These are phyloP conservation scores for Helicocarpus griseus DNA, from an alignment of 2,329 filamentous ascomycete species.

Conservation along the genomic window DNA sequence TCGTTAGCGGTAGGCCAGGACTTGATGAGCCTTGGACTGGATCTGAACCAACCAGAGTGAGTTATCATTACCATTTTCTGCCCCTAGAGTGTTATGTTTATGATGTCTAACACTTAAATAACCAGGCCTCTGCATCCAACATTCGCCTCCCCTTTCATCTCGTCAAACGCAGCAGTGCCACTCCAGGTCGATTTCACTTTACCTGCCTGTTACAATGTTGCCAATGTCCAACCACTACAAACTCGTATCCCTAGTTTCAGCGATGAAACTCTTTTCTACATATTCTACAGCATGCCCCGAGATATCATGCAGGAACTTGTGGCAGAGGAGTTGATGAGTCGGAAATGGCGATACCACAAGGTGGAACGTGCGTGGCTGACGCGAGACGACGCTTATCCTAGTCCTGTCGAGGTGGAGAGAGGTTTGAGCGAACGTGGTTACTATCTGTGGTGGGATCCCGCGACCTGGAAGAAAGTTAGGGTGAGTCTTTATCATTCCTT, in stretches of 20 bases:
- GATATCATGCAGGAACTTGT: constrained; percentile 58
- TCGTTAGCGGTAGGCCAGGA: constrained; percentile 54
- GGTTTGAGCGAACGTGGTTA: constrained; percentile 42
- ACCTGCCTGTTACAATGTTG: constrained; percentile 55
- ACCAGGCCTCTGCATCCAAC: constrained; percentile 51
- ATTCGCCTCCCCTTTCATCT: constrained; percentile 54
- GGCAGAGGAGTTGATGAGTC: constrained; percentile 49
- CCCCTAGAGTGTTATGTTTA: not conserved
- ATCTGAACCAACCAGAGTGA: constrained; percentile 54
- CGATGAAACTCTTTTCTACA: constrained; percentile 58
- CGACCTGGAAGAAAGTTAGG: constrained; percentile 40
- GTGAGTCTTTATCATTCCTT: constrained; percentile 24
- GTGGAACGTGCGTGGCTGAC: constrained; percentile 44
- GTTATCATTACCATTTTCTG: constrained; percentile 14
- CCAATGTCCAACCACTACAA: constrained; percentile 54
- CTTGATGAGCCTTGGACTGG: constrained; percentile 52
- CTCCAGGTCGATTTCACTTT: constrained; percentile 55
- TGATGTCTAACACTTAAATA: constrained; percentile 13
- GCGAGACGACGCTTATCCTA: constrained; percentile 38
- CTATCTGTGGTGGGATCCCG: constrained; percentile 42
- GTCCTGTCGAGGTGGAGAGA: constrained; percentile 39
- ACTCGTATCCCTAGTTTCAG: constrained; percentile 50
- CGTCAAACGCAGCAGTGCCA: constrained; percentile 45
- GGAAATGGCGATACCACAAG: constrained; percentile 46
- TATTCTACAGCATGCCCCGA: constrained; percentile 59